phyloP scores from a whole-genome alignment of 192 early-diverging fungal genomes.

The Paraglomus occultum region DNA sequence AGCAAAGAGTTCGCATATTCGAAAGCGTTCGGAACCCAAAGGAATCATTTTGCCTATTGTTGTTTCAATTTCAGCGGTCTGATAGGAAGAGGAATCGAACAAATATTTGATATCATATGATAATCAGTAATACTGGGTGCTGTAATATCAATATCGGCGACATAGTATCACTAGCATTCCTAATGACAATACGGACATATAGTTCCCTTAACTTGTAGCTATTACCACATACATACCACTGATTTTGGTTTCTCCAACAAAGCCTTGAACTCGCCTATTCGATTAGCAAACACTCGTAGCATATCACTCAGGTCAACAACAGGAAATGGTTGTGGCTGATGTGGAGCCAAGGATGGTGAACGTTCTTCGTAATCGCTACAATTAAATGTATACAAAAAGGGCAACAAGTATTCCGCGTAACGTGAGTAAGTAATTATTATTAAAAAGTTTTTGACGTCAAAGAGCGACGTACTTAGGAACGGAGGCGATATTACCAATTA shows the following conservation, averaged over 20 bases:
- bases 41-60: constrained; percentile 77
- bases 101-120: not conserved
- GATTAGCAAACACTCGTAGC: constrained; percentile 78
- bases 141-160: not conserved
- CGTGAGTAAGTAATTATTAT: not conserved
- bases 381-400: not conserved
- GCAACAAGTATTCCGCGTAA: not conserved
- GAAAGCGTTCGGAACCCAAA: constrained; percentile 93
- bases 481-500: constrained; percentile 63
- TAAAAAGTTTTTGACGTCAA: not conserved
- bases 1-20: constrained; percentile 97
- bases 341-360: constrained; percentile 26
- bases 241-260: constrained; percentile 74
- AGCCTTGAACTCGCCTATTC: constrained; percentile 73
- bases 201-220: not conserved
- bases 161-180: not conserved
- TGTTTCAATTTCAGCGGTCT: constrained; percentile 64
- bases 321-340: constrained; percentile 31
- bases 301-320: constrained; percentile 87
- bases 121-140: not conserved
- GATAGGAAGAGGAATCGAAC: constrained; percentile 1
- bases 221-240: constrained; percentile 46
- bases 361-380: constrained; percentile 44
- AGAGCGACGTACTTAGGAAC: constrained; percentile 3
- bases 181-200: not conserved